These are phyloP conservation scores for Sporothrix globosa DNA, from an alignment of 2,329 filamentous ascomycete species.

Conservation along the genomic window DNA sequence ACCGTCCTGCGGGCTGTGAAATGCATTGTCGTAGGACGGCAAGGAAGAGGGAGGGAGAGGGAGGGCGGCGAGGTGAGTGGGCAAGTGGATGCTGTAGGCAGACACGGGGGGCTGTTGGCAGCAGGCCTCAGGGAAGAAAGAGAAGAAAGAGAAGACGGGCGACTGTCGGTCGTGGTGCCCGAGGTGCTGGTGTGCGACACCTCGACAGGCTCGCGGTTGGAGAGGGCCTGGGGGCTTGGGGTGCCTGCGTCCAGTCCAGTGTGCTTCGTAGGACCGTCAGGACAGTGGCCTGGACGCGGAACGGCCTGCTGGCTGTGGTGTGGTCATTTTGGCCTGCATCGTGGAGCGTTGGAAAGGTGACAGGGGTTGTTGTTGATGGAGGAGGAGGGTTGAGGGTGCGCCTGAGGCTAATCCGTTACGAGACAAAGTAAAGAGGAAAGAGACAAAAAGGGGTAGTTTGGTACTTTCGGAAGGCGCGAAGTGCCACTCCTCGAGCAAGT, in stretches of 20 bases:
- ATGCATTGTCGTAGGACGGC: conserved; percentile 4
- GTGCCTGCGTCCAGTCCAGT: neutral
- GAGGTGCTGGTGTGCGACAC: neutral
- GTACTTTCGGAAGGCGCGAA: neutral
- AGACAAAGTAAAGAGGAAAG: neutral
- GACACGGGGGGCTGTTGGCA: neutral
- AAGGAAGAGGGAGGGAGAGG: conserved; percentile 8
- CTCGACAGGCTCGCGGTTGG: conserved; percentile 2
- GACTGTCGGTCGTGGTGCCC: neutral
- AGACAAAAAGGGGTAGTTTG: conserved; percentile 8
- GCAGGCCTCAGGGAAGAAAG: conserved; percentile 7
- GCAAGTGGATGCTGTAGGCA: conserved; percentile 26
- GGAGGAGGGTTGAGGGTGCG: neutral
- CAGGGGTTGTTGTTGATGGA: neutral
- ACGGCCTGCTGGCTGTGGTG: neutral
- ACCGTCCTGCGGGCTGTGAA: neutral
- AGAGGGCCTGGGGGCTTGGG: too few species aligned
- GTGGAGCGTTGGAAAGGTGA: neutral
- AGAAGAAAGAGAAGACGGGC: neutral
- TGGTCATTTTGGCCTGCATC: conserved; percentile 8
- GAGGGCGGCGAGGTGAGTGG: neutral
- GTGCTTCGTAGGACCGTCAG: neutral
- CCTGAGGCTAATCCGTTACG: neutral
- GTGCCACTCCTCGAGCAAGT: neutral
- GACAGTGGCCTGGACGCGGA: neutral